Evolutionary conservation across 2,329 filamentous ascomycete species (phyloP), one percentile per base, ranked within the genome.

Genomic region (Sporothrix pseudoabietina): DNA sequence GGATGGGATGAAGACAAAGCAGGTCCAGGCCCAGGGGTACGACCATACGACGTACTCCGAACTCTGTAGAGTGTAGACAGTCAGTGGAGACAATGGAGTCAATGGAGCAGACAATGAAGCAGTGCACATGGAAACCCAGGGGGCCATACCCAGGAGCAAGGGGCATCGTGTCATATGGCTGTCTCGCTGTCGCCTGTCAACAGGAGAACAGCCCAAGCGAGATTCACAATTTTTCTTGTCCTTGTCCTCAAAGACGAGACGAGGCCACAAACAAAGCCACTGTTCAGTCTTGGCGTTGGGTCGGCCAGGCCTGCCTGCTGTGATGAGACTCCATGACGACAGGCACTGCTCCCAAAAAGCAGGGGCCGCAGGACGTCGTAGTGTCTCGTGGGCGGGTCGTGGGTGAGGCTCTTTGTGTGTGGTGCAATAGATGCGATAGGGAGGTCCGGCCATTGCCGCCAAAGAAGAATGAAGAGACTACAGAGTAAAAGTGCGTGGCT

Each of bases 301-400:
- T 8, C 12, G 35, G 59, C 35, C 59, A 44, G 35, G 39, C 19
- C 26, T 9, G 65, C 30, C 39, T 7, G 22, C 44, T 49, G 26
- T 35, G 65, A 68, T 32, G 61, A 66, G 61, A 44, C 61, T 47
- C 61, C 61, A 66, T 47, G 61, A 66, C 39, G 61, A 66, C 61
- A 4, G 39, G 16, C n/a, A 66, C 61, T 26, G 22, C 52, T 49
- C 3, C 44, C 16, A 0, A 49, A 30, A 47, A 30, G 22, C 39
- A 47, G 39, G 61, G 61, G 61, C 61, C n/a, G 6, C 61, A 66
- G 10, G 35, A 16, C 26, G 65, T 68, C 26, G 26, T n/a, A 49
- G 41, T 52, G 65, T 68, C 65, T 68, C 65, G 65, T 68, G 26
- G 65, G 41, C n/a, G 41, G 30, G 41, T 68, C 65, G 65, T 68